Conservation (phyloP, 768 basidiomycete genomes). For the Collybiopsis luxurians region DNA sequence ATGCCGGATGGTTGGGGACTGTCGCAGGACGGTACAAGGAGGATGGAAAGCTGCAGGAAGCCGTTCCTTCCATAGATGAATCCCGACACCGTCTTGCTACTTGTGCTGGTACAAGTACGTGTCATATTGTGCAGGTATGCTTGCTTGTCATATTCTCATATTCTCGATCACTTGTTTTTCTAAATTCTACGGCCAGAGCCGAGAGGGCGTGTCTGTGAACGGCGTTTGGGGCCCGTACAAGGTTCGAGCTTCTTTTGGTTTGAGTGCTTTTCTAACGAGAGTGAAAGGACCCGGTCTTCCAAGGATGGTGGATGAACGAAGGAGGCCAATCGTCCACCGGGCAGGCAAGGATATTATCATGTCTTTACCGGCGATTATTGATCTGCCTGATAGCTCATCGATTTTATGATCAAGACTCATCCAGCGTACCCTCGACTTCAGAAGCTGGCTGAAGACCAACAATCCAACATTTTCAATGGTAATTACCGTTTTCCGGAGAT, state of each 20-base stretch:
- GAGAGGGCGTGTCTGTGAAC: slow-evolving; percentile 78
- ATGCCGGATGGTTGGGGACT: slow-evolving; percentile 98
- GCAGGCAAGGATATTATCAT: slow-evolving; percentile 46
- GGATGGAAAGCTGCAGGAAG: slow-evolving; percentile 47
- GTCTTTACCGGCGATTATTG: background rate
- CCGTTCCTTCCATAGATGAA: slow-evolving; percentile 65
- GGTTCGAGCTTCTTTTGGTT: slow-evolving; percentile 28
- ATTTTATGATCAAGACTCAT: slow-evolving; percentile 93
- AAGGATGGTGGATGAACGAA: slow-evolving; percentile 99
- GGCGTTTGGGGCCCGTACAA: slow-evolving; percentile 94
- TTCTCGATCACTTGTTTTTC: background rate
- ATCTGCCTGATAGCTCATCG: slow-evolving; percentile 62
- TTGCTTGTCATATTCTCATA: background rate
- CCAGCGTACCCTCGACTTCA: slow-evolving; percentile 75
- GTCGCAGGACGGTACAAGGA: slow-evolving; percentile 74
- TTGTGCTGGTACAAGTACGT: slow-evolving; percentile 95
- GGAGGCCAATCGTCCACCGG: slow-evolving; percentile 98
- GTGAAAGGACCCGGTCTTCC: slow-evolving; percentile 79
- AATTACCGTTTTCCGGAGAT: slow-evolving; percentile 13
- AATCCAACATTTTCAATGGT: slow-evolving; percentile 61
- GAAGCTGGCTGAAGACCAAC: slow-evolving; percentile 55
- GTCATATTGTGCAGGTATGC: slow-evolving; percentile 84
- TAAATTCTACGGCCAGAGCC: slow-evolving; percentile 50
- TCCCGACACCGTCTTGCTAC: slow-evolving; percentile 83
- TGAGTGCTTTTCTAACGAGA: slow-evolving; percentile 3